Conservation (phyloP, 768 basidiomycete genomes). For the Agrocybe praecox region DNA sequence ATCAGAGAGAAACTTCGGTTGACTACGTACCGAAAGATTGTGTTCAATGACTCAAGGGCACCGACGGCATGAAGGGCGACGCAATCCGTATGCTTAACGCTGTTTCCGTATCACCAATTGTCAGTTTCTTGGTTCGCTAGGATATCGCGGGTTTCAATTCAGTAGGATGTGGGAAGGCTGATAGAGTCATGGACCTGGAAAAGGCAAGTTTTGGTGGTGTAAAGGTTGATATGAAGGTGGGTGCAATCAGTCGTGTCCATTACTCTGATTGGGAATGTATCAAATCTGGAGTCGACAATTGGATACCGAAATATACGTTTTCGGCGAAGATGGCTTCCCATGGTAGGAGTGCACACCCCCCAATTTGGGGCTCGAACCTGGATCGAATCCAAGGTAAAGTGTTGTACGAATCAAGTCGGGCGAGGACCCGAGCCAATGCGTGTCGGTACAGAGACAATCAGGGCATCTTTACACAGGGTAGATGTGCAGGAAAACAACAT, state of each 20-base stretch:
- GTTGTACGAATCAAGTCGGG: conserved; percentile 4
- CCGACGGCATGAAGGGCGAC: too few species aligned
- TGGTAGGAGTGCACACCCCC: conserved; percentile 6
- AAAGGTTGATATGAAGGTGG: background rate
- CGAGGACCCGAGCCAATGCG: conserved; percentile 3
- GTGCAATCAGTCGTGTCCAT: background rate
- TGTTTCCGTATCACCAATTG: too few species aligned
- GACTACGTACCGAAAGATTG: too few species aligned
- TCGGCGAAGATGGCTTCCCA: conserved; percentile 9
- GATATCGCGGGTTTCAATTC: too few species aligned
- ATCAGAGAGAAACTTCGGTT: too few species aligned
- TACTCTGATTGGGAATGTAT: conserved; percentile 8
- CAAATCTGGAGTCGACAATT: conserved; percentile 8
- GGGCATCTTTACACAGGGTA: conserved; percentile 2
- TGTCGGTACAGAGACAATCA: background rate
- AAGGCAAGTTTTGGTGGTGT: background rate
- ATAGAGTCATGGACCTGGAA: too few species aligned
- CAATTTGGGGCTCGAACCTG: conserved; percentile 6
- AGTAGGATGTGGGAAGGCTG: background rate
- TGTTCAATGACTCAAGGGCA: too few species aligned
- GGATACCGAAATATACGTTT: conserved; percentile 8
- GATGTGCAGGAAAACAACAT: background rate
- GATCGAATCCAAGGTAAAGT: conserved; percentile 14
- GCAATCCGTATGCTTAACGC: too few species aligned
- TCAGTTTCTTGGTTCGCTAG: too few species aligned